Evolutionary conservation across 2,329 filamentous ascomycete genomes (phyloP).

Genomic region (Bipolaris cookei): DNA sequence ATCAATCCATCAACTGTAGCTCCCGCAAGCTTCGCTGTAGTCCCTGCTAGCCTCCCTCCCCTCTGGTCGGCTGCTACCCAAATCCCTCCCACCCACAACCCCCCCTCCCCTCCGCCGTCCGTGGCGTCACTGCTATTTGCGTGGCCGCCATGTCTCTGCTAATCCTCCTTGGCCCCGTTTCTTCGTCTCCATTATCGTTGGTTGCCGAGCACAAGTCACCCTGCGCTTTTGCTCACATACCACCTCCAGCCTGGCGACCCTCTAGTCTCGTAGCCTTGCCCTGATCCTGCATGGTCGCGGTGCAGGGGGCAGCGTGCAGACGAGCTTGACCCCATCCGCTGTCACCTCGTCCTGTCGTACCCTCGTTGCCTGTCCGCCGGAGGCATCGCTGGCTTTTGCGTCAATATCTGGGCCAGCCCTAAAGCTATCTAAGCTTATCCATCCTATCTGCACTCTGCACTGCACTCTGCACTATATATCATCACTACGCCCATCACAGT

Average conservation of each 20-base stretch:
- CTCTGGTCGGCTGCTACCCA: constrained; percentile 44
- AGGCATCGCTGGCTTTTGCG: constrained; percentile 32
- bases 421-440: constrained; percentile 41
- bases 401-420: constrained; percentile 42
- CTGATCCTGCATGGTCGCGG: constrained; percentile 44
- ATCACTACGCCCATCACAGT: constrained; percentile 41
- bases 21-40: constrained; percentile 45
- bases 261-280: constrained; percentile 46
- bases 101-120: constrained; percentile 34
- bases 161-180: constrained; percentile 38
- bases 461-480: constrained; percentile 44
- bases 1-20: constrained; percentile 44
- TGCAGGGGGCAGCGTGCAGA: constrained; percentile 45
- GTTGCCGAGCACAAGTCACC: constrained; percentile 47
- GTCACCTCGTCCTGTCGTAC: constrained; percentile 42
- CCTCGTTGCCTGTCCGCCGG: constrained; percentile 33
- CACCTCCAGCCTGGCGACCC: constrained; percentile 35
- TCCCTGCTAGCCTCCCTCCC: constrained; percentile 47
- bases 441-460: constrained; percentile 33
- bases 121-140: constrained; percentile 48
- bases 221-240: constrained; percentile 42
- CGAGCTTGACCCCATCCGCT: constrained; percentile 44
- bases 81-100: constrained; percentile 16
- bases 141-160: constrained; percentile 32
- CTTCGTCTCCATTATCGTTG: constrained; percentile 39